Evolutionary conservation across 768 basidiomycete species (phyloP), one percentile per base, ranked within the genome.

Genomic region (Cytidiella melzeri): DNA sequence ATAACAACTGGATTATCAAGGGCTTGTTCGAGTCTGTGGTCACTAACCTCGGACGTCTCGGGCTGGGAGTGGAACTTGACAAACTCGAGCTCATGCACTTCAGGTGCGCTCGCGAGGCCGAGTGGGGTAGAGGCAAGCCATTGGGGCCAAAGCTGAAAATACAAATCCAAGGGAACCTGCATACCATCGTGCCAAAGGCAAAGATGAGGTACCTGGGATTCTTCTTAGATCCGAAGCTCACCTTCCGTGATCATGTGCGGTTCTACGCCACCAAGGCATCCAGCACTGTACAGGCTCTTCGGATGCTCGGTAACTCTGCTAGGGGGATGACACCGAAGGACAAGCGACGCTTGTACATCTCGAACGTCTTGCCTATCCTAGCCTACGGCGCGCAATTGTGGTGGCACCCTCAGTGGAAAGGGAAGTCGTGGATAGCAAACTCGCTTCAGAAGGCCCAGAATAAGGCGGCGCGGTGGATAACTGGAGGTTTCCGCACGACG

Each of bases 61-160:
- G 55, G 3, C 42, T 58, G n/a, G n/a, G n/a, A n/a, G n/a, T n/a
- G n/a, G n/a, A n/a, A n/a, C n/a, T n/a, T n/a, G n/a, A n/a, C n/a
- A 57, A 57, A 44, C 28, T 41, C 19, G 56, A 57, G 36, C 41
- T 54, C 2, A 55, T 55, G 48, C 56, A 57, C 37, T 57, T 57
- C 50, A 40, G 44, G 7, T 19, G 41, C 2, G 38, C 44, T 5
- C 30, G 41, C n/a, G 21, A 26, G 2, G 13, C 23, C 3, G 19
- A 13, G 27, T 43, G 48, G 48, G 23, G 42, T n/a, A 34, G 9
- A 11, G 12, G 12, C 3, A 36, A 50, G n/a, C 42, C 46, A 6
- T 18, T 50, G 5, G 25, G 28, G 11, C 51, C 51, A 2, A 41
- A 47, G 21, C 39, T 26, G 5, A 25, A 15, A 13, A 7, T 51